Base-by-base conservation (phyloP, 2,329 filamentous ascomycete species). In the Teratosphaeria epicoccoides region DNA sequence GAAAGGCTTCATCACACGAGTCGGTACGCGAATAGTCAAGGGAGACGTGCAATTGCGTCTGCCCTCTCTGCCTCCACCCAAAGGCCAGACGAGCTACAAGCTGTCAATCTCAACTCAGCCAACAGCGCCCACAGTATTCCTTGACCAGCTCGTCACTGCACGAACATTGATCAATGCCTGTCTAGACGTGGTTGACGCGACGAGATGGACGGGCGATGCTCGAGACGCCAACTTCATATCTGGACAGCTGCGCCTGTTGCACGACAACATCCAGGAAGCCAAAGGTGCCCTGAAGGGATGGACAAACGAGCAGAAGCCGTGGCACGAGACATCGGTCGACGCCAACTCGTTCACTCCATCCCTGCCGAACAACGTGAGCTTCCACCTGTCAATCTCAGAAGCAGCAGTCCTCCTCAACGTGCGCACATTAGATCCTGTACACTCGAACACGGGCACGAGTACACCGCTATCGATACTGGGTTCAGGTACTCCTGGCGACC, bases 1-100 rank as follows among this genome's bases (percentile, higher is more conserved):
- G 56, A 98, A 98, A 69, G 93, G 93, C 17, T 87, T 88, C 61
- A 81, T 97, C 54, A 97, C 91, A 1, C 82, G 93, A 50, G 82
- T 95, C 29, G 93, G 93, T 37, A 88, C 88, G n/a, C 82, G 85
- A 49, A 85, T 98, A 57, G 85, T 95, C 57, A 95, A 95, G 68
- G 91, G 89, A 59, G 84, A 85, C 55, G 78, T 95, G 55, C 81
- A 87, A 64, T 78, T 96, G 29, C 84, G 86, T 49, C 79, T 95
- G 11, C 78, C 81, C 55, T 89, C 84, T 51, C 76, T 87, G 43
- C 73, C 77, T 58, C 74, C 73, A 51, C 74, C 75, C 45, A 75
- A 73, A 46, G 78, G 76, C 24, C 69, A 74, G 7, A 63, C 68
- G 26, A 74, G 69, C 58, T 79, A 73, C 62, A 75, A 75, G 52